Evolutionary conservation across 352 stramenopile species (phyloP), one percentile per base, ranked within the genome.

Genomic region (Phytopythium cucurbitacearum): DNA sequence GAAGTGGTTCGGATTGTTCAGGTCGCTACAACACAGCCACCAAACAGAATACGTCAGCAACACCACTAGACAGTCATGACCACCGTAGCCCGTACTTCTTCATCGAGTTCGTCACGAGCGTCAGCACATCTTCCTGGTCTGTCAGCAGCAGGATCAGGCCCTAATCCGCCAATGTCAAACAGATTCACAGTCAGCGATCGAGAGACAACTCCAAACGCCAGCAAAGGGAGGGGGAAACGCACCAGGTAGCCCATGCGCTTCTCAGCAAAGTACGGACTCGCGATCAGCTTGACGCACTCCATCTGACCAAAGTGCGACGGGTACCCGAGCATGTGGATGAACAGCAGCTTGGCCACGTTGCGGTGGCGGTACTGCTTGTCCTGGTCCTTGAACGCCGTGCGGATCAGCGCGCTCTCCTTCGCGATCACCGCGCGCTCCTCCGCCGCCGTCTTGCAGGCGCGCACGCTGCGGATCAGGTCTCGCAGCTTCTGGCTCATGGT

Each of bases 241-340:
- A 88, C 95, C 37, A 99, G 71, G 61, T 99, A 99, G 51, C 96
- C 97, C 79, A 99, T 99, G 58, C 97, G 86, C 71, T 99, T 99
- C 71, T 99, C 97, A n/a, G 90, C 88, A 67, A 99, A 99, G 67
- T 98, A 93, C 33, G 94, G 96, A 42, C 92, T 98, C 10, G 98
- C 97, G 60, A 99, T 99, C 37, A 99, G 83, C 79, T 99, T 99
- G 57, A 99, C 89, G 71, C 97, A 99, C 78, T 99, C 97, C 81
- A 99, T 98, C 72, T 99, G 97, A 36, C 97, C 98, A 76, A 99
- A 99, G 73, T 99, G 97, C 51, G 94, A 99, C 48, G 97, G 96
- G 71, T 99, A 99, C n/a, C 97, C 97, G 21, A 99, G 80, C 97
- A 99, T 99, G 83, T 99, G 97, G 76, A 99, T 99, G 71, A 99